Conservation (phyloP, 768 basidiomycete genomes). For the Mycena capillaripes region DNA sequence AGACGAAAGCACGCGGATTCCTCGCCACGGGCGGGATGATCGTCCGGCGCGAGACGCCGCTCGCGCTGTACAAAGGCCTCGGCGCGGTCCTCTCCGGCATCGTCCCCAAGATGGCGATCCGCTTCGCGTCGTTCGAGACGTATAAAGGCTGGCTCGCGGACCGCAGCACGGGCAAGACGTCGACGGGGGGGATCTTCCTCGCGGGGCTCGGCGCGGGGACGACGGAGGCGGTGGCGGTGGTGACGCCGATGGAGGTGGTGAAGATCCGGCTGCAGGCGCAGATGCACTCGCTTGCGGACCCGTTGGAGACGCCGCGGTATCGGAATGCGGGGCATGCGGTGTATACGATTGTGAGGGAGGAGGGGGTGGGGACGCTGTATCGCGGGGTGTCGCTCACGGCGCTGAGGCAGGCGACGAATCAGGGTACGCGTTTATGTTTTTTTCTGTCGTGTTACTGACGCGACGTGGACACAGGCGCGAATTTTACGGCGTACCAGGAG, state of each 20-base stretch:
- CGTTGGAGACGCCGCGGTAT: conserved; percentile 93
- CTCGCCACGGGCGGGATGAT: conserved; percentile 92
- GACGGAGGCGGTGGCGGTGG: conserved; percentile 95
- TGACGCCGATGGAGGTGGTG: conserved; percentile 99
- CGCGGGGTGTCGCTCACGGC: conserved; percentile 96
- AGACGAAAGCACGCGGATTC: conserved; percentile 96
- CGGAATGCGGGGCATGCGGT: conserved; percentile 97
- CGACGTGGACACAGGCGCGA: conserved; percentile 70
- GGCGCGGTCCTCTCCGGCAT: conserved; percentile 97
- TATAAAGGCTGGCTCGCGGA: conserved; percentile 91
- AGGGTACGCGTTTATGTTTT: conserved; percentile 66
- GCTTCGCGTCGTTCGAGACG: conserved; percentile 97
- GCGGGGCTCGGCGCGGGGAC: conserved; percentile 96
- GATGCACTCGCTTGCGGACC: conserved; percentile 96
- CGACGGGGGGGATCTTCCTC: conserved; percentile 85
- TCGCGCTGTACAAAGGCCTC: conserved; percentile 97
- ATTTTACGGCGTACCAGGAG: conserved; percentile 98
- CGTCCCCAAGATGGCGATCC: conserved; percentile 99
- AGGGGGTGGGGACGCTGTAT: conserved; percentile 88
- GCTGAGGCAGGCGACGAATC: conserved; percentile 96
- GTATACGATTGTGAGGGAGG: conserved; percentile 94
- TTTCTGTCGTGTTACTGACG: neutral
- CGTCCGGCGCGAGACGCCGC: conserved; percentile 89
- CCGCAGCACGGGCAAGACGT: conserved; percentile 83
- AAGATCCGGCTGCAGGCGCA: conserved; percentile 99